Percentiles rank a stretch among this genome's conserved stretches.
phyloP scores from a whole-genome alignment of 225 moss, liverwort and hornwort species.

The Ulota crispa region DNA sequence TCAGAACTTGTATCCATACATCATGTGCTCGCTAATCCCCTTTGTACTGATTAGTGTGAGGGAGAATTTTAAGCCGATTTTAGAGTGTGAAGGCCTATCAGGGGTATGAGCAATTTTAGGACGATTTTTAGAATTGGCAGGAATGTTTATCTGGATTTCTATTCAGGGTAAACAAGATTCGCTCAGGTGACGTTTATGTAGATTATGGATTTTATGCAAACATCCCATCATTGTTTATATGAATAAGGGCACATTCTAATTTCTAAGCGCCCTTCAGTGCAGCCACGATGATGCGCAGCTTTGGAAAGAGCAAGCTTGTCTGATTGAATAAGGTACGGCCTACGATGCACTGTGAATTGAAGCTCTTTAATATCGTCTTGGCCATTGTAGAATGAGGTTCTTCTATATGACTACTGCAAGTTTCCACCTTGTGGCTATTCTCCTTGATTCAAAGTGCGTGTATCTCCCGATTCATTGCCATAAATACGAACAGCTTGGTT shows the following conservation, averaged over 20 bases:
- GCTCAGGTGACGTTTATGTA: conserved; percentile 37
- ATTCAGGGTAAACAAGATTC: conserved; percentile 23
- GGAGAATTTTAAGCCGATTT: conserved; percentile 7
- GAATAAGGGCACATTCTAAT: conserved; percentile 23
- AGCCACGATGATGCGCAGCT: background rate
- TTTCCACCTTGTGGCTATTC: background rate
- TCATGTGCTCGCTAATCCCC: conserved; percentile 24
- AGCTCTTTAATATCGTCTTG: no score
- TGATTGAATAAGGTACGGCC: background rate
- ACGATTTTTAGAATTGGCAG: conserved; percentile 20
- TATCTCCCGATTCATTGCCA: no score
- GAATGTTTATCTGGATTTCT: conserved; percentile 18
- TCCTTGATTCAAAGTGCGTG: background rate
- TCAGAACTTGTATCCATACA: conserved; percentile 18
- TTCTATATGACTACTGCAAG: background rate
- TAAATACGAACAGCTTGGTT: no score
- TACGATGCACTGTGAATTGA: no score
- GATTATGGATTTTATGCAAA: conserved; percentile 29
- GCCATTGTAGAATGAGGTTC: background rate
- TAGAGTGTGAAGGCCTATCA: conserved; percentile 23
- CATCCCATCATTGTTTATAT: conserved; percentile 31
- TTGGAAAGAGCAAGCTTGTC: background rate
- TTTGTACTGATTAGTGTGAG: conserved; percentile 20
- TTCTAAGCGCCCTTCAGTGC: background rate
- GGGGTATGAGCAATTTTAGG: conserved; percentile 27